A percentile compares a stretch with the other conserved stretches of the same genome.
Evolutionary conservation across 83 land plant species (phyloP).

Genomic region (Thuja plicata): DNA sequence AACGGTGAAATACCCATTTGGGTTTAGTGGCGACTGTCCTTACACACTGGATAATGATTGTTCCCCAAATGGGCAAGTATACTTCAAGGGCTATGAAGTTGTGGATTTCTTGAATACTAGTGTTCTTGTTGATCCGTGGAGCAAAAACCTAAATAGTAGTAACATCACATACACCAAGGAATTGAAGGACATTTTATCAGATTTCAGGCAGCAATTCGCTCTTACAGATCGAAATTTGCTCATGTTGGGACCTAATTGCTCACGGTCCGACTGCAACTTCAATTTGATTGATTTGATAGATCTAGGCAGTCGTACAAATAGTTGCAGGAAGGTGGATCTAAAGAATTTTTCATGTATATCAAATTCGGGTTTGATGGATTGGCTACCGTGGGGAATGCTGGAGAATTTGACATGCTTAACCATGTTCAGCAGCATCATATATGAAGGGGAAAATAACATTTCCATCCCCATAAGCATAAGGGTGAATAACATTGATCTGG

Average conservation of each 20-base stretch:
- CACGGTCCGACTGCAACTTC: background rate
- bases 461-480: conserved; percentile 21
- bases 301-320: background rate
- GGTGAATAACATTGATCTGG: conserved; percentile 26
- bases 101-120: conserved; percentile 26
- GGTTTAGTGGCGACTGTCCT: conserved; percentile 34
- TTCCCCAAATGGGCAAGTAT: background rate
- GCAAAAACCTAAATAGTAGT: background rate
- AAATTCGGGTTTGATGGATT: background rate
- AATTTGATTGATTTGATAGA: background rate
- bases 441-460: background rate
- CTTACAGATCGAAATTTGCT: conserved; percentile 23
- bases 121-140: conserved; percentile 26
- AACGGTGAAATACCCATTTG: conserved; percentile 53
- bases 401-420: background rate
- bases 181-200: background rate
- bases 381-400: background rate
- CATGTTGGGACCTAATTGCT: background rate
- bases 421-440: conserved; percentile 26
- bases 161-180: conserved; percentile 21
- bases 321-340: background rate
- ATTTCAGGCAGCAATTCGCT: conserved; percentile 34
- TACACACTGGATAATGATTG: conserved; percentile 27
- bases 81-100: conserved; percentile 23
- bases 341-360: background rate